Base-by-base conservation (phyloP, 768 basidiomycete species). In the Lactarius tabidus region DNA sequence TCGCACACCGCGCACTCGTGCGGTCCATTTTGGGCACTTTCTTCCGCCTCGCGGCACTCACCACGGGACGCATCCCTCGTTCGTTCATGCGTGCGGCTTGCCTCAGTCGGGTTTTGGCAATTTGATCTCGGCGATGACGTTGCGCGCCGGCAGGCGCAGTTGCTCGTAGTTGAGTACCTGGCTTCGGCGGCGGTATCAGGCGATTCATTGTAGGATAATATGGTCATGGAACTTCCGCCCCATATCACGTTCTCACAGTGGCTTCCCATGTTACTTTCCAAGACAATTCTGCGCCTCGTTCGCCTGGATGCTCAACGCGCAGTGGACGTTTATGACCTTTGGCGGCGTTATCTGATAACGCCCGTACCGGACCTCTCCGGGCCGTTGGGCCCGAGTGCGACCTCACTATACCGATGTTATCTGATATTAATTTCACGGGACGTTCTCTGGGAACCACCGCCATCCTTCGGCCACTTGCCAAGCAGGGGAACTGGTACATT, bases 21-120 rank as follows among this genome's bases (percentile, higher is more conserved):
- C 78, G 77, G 26, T 74, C 75, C 9, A 73, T 83, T 39, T 67
- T 77, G 6, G 73, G 77, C 7, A 72, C 81, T 1, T 84, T 86
- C 69, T 72, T 86, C 35, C 80, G 75, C 52, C 70, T 85, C 36
- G 77, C 83, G 9, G 77, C 73, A 18, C 64, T 71, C n/a, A 72
- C n/a, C 79, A 7, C 69, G 66, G 6, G 82, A 70, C 48, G 15
- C 12, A 33, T 56, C 58, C 9, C 68, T 69, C 28, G 64, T 64
- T 23, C 53, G 35, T n/a, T 60, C 60, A 3, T 59, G 67, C 52
- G 60, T 70, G n/a, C 67, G 64, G 33, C 61, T 69, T 26, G 59
- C 60, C 20, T 65, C 67, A 23, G 67, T 59, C 41, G 67, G 69
- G n/a, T 70, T 69, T 62, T 70, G 69, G 69, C 59, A 58, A 43